Percentiles rank a stretch among this genome's conserved stretches.
Evolutionary conservation across 2,329 filamentous ascomycete genomes (phyloP).

Genomic region (Diaporthe eres): DNA sequence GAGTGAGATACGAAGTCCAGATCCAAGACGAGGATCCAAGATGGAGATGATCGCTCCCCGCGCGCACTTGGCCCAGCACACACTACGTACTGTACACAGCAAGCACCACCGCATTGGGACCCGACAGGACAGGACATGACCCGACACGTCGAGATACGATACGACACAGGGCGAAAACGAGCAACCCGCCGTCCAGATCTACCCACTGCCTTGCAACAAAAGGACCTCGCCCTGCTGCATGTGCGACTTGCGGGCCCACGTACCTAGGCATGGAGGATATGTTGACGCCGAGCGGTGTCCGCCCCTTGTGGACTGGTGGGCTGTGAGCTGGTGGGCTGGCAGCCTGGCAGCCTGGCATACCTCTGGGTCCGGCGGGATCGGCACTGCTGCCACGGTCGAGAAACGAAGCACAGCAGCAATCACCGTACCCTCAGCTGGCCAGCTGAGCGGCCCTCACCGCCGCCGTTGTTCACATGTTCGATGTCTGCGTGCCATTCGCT

Average conservation of each 20-base stretch:
- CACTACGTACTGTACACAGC: neutral
- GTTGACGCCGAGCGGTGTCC: conserved; percentile 17
- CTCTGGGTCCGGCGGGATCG: conserved; percentile 12
- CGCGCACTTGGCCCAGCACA: neutral
- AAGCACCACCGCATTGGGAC: neutral
- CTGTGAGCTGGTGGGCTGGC: neutral
- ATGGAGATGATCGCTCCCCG: neutral
- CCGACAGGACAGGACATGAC: neutral
- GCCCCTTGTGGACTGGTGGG: neutral
- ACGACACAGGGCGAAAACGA: conserved; percentile 22
- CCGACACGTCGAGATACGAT: conserved; percentile 12
- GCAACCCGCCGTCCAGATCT: neutral
- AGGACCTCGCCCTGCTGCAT: conserved; percentile 13
- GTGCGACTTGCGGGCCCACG: conserved; percentile 14
- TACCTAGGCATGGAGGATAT: neutral
- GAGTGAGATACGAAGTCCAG: conserved; percentile 1
- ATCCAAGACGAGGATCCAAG: neutral
- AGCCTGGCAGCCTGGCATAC: neutral
- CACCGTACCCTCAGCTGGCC: conserved; percentile 7
- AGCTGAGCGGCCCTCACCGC: conserved; percentile 28
- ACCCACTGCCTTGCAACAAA: neutral
- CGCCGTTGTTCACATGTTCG: conserved; percentile 13
- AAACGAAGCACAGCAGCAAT: conserved; percentile 14
- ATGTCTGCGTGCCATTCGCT: neutral
- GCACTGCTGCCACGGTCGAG: conserved; percentile 16